Conservation (phyloP, 495 filamentous ascomycete genomes). For the Venustampulla echinocandica region DNA sequence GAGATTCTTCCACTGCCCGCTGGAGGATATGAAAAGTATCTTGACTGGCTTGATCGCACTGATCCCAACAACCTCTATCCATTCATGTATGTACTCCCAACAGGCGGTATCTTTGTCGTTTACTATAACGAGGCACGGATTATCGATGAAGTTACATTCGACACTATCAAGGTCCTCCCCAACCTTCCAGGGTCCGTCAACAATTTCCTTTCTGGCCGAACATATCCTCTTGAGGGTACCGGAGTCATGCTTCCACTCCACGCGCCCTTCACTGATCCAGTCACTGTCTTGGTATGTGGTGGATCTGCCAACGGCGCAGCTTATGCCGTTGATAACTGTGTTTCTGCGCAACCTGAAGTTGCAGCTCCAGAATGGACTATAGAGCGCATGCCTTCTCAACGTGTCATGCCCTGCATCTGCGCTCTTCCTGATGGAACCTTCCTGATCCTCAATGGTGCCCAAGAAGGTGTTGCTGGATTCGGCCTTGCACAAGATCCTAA, state of each 20-base stretch:
- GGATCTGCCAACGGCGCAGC: conserved; percentile 42
- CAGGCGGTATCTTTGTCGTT: conserved; percentile 47
- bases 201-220: conserved; percentile 47
- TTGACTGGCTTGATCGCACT: conserved; percentile 55
- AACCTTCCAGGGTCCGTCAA: conserved; percentile 55
- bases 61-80: conserved; percentile 62
- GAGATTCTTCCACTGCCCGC: conserved; percentile 49
- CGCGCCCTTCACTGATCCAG: conserved; percentile 45
- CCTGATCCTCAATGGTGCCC: conserved; percentile 53
- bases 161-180: conserved; percentile 44
- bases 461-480: conserved; percentile 55
- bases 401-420: conserved; percentile 56
- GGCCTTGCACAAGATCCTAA: conserved; percentile 48
- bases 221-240: conserved; percentile 55
- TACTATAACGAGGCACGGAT: conserved; percentile 63
- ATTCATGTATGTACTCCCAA: conserved; percentile 46
- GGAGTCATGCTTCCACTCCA: conserved; percentile 49
- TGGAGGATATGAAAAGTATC: conserved; percentile 31
- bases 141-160: conserved; percentile 47
- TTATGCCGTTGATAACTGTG: conserved; percentile 56
- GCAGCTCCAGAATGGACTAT: conserved; percentile 45
- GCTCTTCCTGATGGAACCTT: conserved; percentile 62
- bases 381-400: conserved; percentile 59
- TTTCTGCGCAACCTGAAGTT: conserved; percentile 49
- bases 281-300: conserved; percentile 52